Conservation (phyloP, 2,329 filamentous ascomycete genomes). For the Neonectria coccinea region DNA sequence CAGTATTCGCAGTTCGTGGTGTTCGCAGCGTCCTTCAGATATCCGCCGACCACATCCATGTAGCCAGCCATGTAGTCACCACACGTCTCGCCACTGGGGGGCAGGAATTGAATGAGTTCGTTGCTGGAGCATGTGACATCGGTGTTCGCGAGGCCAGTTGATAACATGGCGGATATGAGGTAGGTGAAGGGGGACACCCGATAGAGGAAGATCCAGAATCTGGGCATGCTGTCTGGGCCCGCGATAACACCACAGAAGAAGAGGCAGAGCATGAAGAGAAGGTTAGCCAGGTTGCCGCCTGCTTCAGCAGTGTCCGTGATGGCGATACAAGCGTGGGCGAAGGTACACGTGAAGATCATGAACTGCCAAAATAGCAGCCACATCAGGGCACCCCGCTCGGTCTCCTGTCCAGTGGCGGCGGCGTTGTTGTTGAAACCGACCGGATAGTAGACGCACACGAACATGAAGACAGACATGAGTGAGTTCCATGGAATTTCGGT, state of each 20-base stretch:
- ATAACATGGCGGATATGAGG: slow-evolving; percentile 43
- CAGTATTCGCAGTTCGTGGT: slow-evolving; percentile 62
- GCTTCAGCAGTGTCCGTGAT: slow-evolving; percentile 73
- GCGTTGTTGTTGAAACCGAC: slow-evolving; percentile 82
- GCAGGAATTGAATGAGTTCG: slow-evolving; percentile 74
- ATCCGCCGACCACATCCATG: slow-evolving; percentile 59
- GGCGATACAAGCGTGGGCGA: slow-evolving; percentile 73
- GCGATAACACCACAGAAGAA: slow-evolving; percentile 76
- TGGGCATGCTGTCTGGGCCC: slow-evolving; percentile 66
- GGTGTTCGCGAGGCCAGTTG: slow-evolving; percentile 45
- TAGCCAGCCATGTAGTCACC: slow-evolving; percentile 64
- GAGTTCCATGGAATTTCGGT: slow-evolving; percentile 89
- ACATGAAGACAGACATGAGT: slow-evolving; percentile 80
- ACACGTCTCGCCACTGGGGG: slow-evolving; percentile 66
- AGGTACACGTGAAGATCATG: slow-evolving; percentile 76
- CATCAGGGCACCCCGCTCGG: slow-evolving; percentile 72
- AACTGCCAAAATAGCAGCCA: slow-evolving; percentile 75
- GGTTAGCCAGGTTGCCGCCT: slow-evolving; percentile 74
- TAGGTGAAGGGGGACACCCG: slow-evolving; percentile 69
- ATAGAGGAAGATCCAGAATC: slow-evolving; percentile 82
- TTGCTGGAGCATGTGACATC: slow-evolving; percentile 66
- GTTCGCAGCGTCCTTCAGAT: slow-evolving; percentile 64
- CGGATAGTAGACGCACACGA: slow-evolving; percentile 86
- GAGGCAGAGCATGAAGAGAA: slow-evolving; percentile 73
- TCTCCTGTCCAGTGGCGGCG: slow-evolving; percentile 26